A percentile compares a stretch with the other conserved stretches of the same genome.
Conservation (phyloP, 1,284 basidiomycete genomes). For the Macrocystidia cucumis region DNA sequence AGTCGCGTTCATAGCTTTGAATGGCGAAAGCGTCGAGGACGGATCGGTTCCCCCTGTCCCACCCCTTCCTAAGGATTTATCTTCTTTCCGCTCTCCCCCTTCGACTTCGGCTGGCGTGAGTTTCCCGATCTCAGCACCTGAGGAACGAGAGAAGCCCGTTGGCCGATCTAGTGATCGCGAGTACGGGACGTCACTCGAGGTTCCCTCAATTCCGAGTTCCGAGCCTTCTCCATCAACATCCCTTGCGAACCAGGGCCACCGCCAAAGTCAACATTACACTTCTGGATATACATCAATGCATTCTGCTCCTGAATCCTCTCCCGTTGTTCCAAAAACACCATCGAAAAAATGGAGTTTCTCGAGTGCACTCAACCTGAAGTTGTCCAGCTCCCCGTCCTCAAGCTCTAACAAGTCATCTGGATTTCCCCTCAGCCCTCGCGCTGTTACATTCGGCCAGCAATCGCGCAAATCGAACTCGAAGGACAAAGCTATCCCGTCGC, state of each 20-base stretch:
- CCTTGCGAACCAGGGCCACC: conserved; percentile 17
- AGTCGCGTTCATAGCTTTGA: conserved; percentile 47
- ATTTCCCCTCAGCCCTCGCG: conserved; percentile 56
- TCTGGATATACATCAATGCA: conserved; percentile 25
- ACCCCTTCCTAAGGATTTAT: conserved; percentile 88
- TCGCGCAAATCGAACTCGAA: conserved; percentile 59
- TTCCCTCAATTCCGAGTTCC: conserved; percentile 28
- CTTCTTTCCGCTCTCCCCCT: conserved; percentile 66
- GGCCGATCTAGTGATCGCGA: conserved; percentile 31
- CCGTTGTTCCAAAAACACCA: conserved; percentile 55
- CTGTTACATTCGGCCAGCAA: conserved; percentile 54
- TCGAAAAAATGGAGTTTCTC: conserved; percentile 98
- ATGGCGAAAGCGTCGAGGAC: conserved; percentile 53
- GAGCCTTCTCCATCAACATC: conserved; percentile 25
- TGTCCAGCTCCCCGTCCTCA: conserved; percentile 60
- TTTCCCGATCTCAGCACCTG: conserved; percentile 35
- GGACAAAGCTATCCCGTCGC: conserved; percentile 43
- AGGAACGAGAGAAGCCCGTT: conserved; percentile 29
- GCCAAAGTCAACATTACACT: conserved; percentile 29
- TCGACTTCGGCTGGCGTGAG: conserved; percentile 41
- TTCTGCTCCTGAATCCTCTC: conserved; percentile 33
- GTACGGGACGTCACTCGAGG: conserved; percentile 44
- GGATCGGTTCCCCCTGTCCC: conserved; percentile 87
- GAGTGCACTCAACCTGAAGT: conserved; percentile 78
- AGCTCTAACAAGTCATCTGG: conserved; percentile 42